Conservation (phyloP, 805 yeast species). For the Saccharomycopsis synnaedendra region DNA sequence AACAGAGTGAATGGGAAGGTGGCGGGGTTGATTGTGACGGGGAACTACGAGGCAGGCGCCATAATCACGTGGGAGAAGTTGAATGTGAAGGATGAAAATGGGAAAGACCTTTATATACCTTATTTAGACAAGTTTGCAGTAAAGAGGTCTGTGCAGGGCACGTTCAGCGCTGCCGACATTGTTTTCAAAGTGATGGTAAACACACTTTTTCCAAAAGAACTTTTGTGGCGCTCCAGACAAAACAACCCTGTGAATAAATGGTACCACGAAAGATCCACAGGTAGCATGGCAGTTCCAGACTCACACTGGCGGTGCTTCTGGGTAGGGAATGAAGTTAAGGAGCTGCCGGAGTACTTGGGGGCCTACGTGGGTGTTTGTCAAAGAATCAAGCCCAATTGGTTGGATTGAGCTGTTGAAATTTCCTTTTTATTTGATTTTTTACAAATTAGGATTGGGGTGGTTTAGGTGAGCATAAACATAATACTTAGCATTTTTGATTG, state of each 20-base stretch:
- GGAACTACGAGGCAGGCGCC: slow-evolving; percentile 94
- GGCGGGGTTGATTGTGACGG: slow-evolving; percentile 75
- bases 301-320: slow-evolving; percentile 16
- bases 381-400: slow-evolving; percentile 14
- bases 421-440: too few relatives aligned
- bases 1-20: slow-evolving; percentile 50
- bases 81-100: slow-evolving; percentile 17
- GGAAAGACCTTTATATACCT: slow-evolving; percentile 33
- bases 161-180: slow-evolving; percentile 88
- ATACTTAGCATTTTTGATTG: too few relatives aligned
- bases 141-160: slow-evolving; percentile 70
- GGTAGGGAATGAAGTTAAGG: slow-evolving; percentile 13
- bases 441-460: too few relatives aligned
- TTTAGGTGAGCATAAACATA: too few relatives aligned
- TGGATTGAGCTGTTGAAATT: not conserved
- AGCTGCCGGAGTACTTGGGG: not conserved
- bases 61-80: slow-evolving; percentile 74
- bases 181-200: slow-evolving; percentile 70
- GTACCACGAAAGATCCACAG: slow-evolving; percentile 88
- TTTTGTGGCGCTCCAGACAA: slow-evolving; percentile 83
- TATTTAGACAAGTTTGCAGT: slow-evolving; percentile 95
- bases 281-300: slow-evolving; percentile 32
- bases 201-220: slow-evolving; percentile 54
- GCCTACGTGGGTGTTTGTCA: slow-evolving; percentile 11
- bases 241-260: slow-evolving; percentile 91